These are phyloP conservation scores for Yamadazyma nakazawae DNA, from an alignment of 805 yeast genomes.

Conservation along the genomic window DNA sequence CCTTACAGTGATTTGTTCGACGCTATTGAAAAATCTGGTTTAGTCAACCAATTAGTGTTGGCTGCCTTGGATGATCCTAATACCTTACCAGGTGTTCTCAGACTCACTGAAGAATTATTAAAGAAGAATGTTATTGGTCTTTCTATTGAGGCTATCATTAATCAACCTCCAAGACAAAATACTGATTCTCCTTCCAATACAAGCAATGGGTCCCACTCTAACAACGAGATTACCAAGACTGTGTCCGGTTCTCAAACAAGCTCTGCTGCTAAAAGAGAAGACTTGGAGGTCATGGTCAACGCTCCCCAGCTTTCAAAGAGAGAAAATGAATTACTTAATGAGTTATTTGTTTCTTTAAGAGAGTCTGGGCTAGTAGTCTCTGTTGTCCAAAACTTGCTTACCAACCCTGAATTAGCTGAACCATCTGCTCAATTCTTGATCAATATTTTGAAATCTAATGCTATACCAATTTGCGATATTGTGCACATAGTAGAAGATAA, in stretches of 20 bases:
- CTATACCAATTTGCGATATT: conserved; percentile 20
- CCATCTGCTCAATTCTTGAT: conserved; percentile 26
- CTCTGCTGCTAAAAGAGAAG: background rate
- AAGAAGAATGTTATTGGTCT: conserved; percentile 18
- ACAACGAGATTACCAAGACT: background rate
- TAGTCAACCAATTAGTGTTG: conserved; percentile 19
- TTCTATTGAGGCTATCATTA: conserved; percentile 1
- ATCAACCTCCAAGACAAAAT: conserved; percentile 3
- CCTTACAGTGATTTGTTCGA: conserved; percentile 22
- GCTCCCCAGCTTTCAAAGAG: conserved; percentile 14
- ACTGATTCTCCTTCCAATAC: background rate
- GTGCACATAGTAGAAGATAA: conserved; percentile 20
- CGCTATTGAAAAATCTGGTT: conserved; percentile 25
- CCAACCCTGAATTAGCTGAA: conserved; percentile 24
- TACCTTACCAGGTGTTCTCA: conserved; percentile 22
- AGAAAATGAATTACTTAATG: conserved; percentile 18
- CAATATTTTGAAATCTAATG: conserved; percentile 21
- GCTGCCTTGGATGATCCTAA: conserved; percentile 24
- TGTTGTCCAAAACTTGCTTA: conserved; percentile 22
- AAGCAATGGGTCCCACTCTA: no score
- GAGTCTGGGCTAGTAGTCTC: conserved; percentile 26
- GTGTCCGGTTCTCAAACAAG: background rate
- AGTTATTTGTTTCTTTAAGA: conserved; percentile 16
- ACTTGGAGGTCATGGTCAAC: background rate
- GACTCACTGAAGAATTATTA: conserved; percentile 20